Evolutionary conservation across 306 rosid genomes (phyloP).

Genomic region (Prunus mume): DNA sequence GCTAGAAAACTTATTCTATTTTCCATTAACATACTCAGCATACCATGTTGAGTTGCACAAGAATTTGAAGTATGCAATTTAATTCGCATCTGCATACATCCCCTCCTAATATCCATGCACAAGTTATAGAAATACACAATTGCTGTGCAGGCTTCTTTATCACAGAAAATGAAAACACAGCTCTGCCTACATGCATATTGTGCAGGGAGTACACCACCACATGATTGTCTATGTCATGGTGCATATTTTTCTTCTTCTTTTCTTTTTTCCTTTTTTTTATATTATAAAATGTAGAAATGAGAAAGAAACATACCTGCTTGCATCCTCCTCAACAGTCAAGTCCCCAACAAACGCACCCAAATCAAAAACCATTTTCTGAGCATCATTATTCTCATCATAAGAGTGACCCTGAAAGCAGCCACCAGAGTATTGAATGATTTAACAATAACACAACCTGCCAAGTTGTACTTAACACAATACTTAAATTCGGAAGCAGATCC

Average conservation of each 20-base stretch:
- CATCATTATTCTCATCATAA: constrained; percentile 31
- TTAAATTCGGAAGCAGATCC: background rate
- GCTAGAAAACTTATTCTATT: background rate
- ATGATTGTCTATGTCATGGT: background rate
- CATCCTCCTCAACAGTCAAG: constrained; percentile 71
- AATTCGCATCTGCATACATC: background rate
- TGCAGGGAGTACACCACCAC: background rate
- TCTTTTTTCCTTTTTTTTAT: no score
- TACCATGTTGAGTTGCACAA: background rate
- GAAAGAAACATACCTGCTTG: constrained; percentile 46
- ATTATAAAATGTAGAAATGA: background rate
- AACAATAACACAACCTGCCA: background rate
- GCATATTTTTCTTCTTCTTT: no score
- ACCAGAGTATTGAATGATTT: background rate
- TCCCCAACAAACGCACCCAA: constrained; percentile 87
- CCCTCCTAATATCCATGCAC: background rate
- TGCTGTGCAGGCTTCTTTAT: background rate
- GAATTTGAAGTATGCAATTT: background rate
- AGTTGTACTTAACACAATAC: background rate
- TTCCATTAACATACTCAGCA: background rate
- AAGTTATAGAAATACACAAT: background rate
- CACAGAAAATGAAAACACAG: background rate
- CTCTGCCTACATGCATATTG: background rate
- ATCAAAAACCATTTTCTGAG: constrained; percentile 51
- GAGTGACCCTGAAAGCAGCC: constrained; percentile 40